phyloP scores from a whole-genome alignment of 2,329 filamentous ascomycete species.

The Fragosphaeria purpurea region DNA sequence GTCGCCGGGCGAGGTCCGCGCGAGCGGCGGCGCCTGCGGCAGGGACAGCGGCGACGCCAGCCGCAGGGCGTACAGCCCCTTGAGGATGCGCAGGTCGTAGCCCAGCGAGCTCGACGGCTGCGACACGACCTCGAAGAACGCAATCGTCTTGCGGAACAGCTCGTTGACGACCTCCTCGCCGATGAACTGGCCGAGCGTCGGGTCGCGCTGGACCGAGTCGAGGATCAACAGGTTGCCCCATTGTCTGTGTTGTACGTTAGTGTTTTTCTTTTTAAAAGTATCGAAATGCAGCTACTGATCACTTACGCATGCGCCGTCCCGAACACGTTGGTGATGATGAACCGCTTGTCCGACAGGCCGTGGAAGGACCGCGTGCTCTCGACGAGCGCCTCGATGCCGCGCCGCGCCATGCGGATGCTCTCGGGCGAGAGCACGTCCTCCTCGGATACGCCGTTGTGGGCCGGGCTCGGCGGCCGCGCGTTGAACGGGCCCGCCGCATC shows the following conservation, averaged over 20 bases:
- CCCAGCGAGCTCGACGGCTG: slow-evolving; percentile 65
- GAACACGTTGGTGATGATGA: slow-evolving; percentile 91
- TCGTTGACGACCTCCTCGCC: slow-evolving; percentile 41
- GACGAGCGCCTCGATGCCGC: slow-evolving; percentile 65
- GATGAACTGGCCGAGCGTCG: slow-evolving; percentile 48
- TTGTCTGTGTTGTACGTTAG: slow-evolving; percentile 50
- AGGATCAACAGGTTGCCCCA: slow-evolving; percentile 94
- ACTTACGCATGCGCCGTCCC: slow-evolving; percentile 93
- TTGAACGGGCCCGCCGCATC: background rate
- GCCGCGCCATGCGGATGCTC: slow-evolving; percentile 44
- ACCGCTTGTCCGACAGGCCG: slow-evolving; percentile 49
- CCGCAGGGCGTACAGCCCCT: slow-evolving; percentile 28
- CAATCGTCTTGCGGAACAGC: slow-evolving; percentile 64
- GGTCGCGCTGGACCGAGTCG: slow-evolving; percentile 66
- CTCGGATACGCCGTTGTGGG: background rate
- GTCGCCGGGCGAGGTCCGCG: background rate
- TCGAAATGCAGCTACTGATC: background rate
- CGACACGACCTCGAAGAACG: slow-evolving; percentile 60
- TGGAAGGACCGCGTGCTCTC: slow-evolving; percentile 79
- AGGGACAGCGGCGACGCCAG: background rate
- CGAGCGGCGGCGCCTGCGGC: background rate
- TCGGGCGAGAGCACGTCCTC: slow-evolving; percentile 25
- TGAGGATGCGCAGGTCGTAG: slow-evolving; percentile 66
- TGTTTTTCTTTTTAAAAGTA: too few species aligned
- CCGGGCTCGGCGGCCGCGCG: background rate